phyloP scores from a whole-genome alignment of 352 stramenopile species.

The Pythium angustatum region DNA sequence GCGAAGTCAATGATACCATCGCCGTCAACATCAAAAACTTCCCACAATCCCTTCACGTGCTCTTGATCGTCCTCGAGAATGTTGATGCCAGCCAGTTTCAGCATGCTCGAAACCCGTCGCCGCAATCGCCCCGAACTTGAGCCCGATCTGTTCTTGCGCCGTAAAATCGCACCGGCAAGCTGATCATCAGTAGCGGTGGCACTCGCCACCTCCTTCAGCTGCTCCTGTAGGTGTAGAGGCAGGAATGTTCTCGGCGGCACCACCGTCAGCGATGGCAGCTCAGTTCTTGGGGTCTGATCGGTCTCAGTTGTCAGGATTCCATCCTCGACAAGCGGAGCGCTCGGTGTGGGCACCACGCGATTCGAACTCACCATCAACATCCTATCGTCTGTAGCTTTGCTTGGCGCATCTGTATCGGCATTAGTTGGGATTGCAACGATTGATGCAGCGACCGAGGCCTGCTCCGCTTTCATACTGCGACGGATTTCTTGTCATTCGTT shows the following conservation, averaged over 20 bases:
- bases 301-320: not conserved
- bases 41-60: constrained; percentile 39
- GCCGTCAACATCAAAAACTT: constrained; percentile 43
- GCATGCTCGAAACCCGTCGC: constrained; percentile 29
- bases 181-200: not conserved
- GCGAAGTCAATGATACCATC: constrained; percentile 47
- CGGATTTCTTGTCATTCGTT: constrained; percentile 8
- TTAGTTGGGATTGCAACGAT: not conserved
- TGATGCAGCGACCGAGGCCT: not conserved
- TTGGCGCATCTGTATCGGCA: not conserved
- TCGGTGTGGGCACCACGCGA: not conserved
- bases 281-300: not conserved
- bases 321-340: not conserved
- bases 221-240: constrained; percentile 5
- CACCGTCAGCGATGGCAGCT: not conserved
- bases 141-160: not conserved
- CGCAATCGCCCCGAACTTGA: constrained; percentile 17
- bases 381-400: not conserved
- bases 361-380: not conserved
- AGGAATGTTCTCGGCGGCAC: constrained; percentile 7
- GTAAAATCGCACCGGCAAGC: not conserved
- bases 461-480: not conserved
- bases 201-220: constrained; percentile 5
- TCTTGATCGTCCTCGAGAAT: constrained; percentile 35
- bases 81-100: constrained; percentile 40